Evolutionary conservation across 2,329 filamentous ascomycete species (phyloP).

Genomic region (Paraconiothyrium brasiliense): DNA sequence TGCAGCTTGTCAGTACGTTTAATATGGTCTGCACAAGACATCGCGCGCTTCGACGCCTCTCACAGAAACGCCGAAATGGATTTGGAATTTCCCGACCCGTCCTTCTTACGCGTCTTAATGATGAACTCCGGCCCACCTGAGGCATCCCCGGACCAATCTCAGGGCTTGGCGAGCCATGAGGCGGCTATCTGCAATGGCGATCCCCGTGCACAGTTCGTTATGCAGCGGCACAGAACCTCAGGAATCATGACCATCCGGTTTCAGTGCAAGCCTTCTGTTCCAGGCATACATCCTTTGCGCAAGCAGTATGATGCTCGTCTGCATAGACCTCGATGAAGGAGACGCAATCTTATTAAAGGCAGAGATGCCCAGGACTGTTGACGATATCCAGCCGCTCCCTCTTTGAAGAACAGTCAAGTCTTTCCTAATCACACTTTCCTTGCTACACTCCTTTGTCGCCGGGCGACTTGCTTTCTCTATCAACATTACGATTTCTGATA

Average conservation of each 20-base stretch:
- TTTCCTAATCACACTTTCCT: slow-evolving; percentile 23
- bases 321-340: slow-evolving; percentile 13
- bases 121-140: slow-evolving; percentile 28
- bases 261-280: slow-evolving; percentile 36
- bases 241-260: slow-evolving; percentile 45
- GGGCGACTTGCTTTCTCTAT: slow-evolving; percentile 41
- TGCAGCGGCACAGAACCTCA: slow-evolving; percentile 33
- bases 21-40: not conserved
- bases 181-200: slow-evolving; percentile 25
- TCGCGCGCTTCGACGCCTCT: not conserved
- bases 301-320: slow-evolving; percentile 15
- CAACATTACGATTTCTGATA: slow-evolving; percentile 14
- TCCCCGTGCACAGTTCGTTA: slow-evolving; percentile 27
- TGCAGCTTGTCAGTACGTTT: not conserved
- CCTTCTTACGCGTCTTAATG: slow-evolving; percentile 14
- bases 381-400: slow-evolving; percentile 27
- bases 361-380: slow-evolving; percentile 20
- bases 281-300: slow-evolving; percentile 21
- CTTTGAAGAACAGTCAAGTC: slow-evolving; percentile 21
- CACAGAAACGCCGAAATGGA: not conserved
- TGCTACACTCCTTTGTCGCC: slow-evolving; percentile 43
- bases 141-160: slow-evolving; percentile 29
- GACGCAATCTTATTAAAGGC: slow-evolving; percentile 37
- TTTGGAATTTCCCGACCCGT: slow-evolving; percentile 6
- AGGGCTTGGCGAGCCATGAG: slow-evolving; percentile 21